Evolutionary conservation across 257 asterid genomes (phyloP).

Genomic region (Fraxinus excelsior): DNA sequence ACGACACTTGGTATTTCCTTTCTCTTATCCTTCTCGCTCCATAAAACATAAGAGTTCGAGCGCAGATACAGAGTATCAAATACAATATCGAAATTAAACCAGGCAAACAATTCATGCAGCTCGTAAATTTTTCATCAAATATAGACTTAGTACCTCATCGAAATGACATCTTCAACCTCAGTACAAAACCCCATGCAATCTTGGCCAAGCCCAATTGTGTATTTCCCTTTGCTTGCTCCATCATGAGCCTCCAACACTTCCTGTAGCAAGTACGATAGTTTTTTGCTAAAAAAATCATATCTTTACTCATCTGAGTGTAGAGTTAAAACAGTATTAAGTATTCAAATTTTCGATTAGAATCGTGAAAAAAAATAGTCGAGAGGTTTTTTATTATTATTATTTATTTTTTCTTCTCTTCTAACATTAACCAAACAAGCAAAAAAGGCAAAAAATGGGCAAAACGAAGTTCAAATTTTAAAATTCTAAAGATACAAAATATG

Average conservation of each 20-base stretch:
- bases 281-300: slow-evolving; percentile 7
- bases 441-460: background rate
- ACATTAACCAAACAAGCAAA: slow-evolving; percentile 1
- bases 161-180: slow-evolving; percentile 97
- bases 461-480: slow-evolving; percentile 27
- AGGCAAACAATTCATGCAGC: background rate
- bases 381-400: too few species aligned
- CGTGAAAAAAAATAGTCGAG: background rate
- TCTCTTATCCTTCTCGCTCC: background rate
- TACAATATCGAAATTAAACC: background rate
- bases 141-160: slow-evolving; percentile 71
- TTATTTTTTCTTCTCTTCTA: background rate
- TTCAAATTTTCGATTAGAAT: background rate
- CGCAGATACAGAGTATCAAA: background rate
- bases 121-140: background rate
- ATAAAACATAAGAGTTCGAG: background rate
- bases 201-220: slow-evolving; percentile 99
- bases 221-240: slow-evolving; percentile 99
- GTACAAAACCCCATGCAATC: slow-evolving; percentile 98
- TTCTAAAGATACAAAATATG: background rate
- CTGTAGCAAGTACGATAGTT: slow-evolving; percentile 38
- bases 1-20: background rate
- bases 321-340: background rate
- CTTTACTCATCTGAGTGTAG: background rate
- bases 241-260: slow-evolving; percentile 95